A percentile compares a stretch with the other conserved stretches of the same genome.
These are phyloP conservation scores for Aegilops speltoides DNA, from an alignment of 176 grass and related monocot species.

Conservation along the genomic window DNA sequence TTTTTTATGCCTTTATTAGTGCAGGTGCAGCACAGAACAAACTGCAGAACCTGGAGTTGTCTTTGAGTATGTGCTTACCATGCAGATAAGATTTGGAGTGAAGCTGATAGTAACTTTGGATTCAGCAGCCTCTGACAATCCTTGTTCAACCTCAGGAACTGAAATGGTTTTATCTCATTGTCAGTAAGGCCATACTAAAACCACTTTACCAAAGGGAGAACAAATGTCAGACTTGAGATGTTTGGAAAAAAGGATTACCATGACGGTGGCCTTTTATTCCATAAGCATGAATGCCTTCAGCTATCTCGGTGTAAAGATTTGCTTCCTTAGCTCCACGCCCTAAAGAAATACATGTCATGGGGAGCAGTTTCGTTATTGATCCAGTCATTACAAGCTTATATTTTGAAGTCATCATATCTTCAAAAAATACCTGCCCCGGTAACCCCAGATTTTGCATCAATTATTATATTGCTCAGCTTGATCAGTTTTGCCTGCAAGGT, in stretches of 20 bases:
- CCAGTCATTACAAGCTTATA: neutral
- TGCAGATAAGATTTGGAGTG: conserved; percentile 93
- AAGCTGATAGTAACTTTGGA: conserved; percentile 96
- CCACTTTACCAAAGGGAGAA: neutral
- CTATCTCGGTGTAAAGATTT: conserved; percentile 97
- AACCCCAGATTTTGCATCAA: conserved; percentile 98
- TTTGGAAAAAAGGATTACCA: conserved; percentile 46
- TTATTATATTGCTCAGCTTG: conserved; percentile 83
- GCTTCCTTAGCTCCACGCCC: conserved; percentile 98
- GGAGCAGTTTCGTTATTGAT: conserved; percentile 8
- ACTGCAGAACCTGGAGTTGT: neutral
- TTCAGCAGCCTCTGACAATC: conserved; percentile 74
- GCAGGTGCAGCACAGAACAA: conserved; percentile 3
- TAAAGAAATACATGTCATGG: conserved; percentile 31
- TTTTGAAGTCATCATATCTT: neutral
- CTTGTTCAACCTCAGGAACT: conserved; percentile 99
- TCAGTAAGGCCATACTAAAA: conserved; percentile 34
- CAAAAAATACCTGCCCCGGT: conserved; percentile 69
- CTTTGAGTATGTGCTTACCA: conserved; percentile 50
- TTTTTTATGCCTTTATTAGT: neutral
- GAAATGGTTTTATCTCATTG: conserved; percentile 28
- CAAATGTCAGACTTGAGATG: conserved; percentile 23
- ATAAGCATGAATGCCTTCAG: conserved; percentile 93
- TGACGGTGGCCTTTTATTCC: conserved; percentile 91
- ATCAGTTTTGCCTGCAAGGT: conserved; percentile 65